Percentiles rank a stretch among this genome's conserved stretches.
Evolutionary conservation across 1,284 basidiomycete genomes (phyloP).

Genomic region (Melampsora abietis-canadensis): DNA sequence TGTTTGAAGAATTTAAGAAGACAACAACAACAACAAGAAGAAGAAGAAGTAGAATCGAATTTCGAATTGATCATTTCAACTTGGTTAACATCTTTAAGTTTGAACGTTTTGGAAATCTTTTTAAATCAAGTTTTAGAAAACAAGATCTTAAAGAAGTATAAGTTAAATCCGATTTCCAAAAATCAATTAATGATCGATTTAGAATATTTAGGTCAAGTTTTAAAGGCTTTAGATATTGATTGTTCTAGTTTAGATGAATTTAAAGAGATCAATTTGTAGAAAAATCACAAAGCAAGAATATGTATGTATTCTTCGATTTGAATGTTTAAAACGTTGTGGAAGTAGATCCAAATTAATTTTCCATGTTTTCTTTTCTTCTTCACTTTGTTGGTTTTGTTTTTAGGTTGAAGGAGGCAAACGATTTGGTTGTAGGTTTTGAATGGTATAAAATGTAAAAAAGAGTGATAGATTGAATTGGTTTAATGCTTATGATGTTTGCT

Average conservation of each 20-base stretch:
- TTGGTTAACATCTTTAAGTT: constrained; percentile 84
- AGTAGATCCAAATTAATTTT: no score
- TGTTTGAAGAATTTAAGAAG: constrained; percentile 28
- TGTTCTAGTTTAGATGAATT: constrained; percentile 63
- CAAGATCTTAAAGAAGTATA: constrained; percentile 46
- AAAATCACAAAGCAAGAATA: no score
- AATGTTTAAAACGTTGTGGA: no score
- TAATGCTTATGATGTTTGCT: no score
- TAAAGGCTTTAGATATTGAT: constrained; percentile 83
- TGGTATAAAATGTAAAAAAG: no score
- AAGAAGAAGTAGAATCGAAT: constrained; percentile 53
- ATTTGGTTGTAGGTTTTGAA: no score
- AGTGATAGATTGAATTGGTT: no score
- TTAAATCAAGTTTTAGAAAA: constrained; percentile 43
- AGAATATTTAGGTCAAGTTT: constrained; percentile 82
- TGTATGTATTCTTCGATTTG: no score
- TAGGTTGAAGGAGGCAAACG: no score
- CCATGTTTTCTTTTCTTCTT: no score
- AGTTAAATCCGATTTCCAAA: constrained; percentile 52
- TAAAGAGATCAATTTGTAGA: neutral
- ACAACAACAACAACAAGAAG: neutral
- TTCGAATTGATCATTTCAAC: constrained; percentile 77
- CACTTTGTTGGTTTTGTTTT: no score
- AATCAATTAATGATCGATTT: constrained; percentile 83
- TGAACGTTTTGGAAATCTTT: constrained; percentile 62